These are phyloP conservation scores for Houttuynia cordata DNA, from an alignment of 164 flowering plant genomes.

Conservation along the genomic window DNA sequence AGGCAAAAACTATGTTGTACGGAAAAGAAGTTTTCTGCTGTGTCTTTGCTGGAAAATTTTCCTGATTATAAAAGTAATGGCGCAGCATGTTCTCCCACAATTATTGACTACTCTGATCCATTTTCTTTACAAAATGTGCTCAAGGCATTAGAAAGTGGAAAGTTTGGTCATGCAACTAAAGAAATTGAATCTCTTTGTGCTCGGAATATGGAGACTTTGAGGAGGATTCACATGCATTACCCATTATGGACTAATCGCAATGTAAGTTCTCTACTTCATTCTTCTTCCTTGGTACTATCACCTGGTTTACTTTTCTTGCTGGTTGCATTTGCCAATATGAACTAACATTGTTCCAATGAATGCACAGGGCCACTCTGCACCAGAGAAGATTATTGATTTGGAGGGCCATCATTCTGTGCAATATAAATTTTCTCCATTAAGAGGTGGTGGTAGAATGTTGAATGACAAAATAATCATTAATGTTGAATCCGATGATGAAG, in stretches of 20 bases:
- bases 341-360: not conserved
- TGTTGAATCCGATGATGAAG: constrained; percentile 42
- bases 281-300: not conserved
- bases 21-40: not conserved
- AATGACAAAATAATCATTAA: constrained; percentile 7
- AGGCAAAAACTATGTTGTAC: constrained; percentile 10
- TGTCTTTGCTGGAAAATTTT: constrained; percentile 1
- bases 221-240: constrained; percentile 1
- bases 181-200: constrained; percentile 23
- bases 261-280: not conserved
- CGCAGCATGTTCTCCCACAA: not conserved
- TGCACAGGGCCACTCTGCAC: not conserved
- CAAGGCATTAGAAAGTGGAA: constrained; percentile 17
- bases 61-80: constrained; percentile 2
- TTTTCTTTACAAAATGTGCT: constrained; percentile 15
- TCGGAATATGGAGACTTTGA: constrained; percentile 10
- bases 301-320: not conserved
- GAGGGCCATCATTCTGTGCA: constrained; percentile 11
- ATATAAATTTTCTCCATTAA: not conserved
- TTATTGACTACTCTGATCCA: constrained; percentile 23
- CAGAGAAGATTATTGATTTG: constrained; percentile 15
- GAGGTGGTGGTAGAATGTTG: not conserved
- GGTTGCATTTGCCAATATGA: not conserved
- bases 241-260: constrained; percentile 3
- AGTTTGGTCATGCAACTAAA: constrained; percentile 40